phyloP scores from a whole-genome alignment of 2,329 filamentous ascomycete genomes.

The Aspergillus fischeri region DNA sequence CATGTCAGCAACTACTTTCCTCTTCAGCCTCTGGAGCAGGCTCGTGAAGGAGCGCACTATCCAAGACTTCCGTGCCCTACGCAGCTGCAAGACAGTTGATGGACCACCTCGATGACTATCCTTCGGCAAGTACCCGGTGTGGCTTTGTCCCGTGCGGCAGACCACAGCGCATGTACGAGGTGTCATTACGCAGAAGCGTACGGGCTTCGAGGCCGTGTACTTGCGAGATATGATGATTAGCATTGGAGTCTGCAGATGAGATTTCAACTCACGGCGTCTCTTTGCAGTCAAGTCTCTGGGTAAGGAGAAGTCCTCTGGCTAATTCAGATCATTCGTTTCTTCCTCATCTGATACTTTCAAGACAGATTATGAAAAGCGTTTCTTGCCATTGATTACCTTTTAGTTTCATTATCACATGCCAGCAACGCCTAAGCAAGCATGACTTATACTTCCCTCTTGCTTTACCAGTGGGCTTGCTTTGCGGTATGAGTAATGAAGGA shows the following conservation, averaged over 20 bases:
- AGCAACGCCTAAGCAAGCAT: too few species aligned
- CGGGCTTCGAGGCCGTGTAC: background rate
- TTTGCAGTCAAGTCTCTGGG: too few species aligned
- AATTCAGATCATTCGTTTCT: too few species aligned
- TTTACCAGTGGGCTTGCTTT: too few species aligned
- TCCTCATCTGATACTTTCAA: too few species aligned
- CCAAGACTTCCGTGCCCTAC: slow-evolving; percentile 59
- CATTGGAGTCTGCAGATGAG: background rate
- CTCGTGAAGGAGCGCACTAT: slow-evolving; percentile 49
- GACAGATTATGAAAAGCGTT: too few species aligned
- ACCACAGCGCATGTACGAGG: slow-evolving; percentile 3
- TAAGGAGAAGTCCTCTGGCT: too few species aligned
- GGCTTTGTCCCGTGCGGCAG: slow-evolving; percentile 52
- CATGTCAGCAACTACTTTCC: background rate
- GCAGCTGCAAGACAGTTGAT: slow-evolving; percentile 50
- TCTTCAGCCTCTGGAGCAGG: background rate
- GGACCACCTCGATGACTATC: slow-evolving; percentile 43
- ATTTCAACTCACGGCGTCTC: too few species aligned
- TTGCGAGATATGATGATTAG: background rate
- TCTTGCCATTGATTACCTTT: too few species aligned
- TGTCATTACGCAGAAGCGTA: slow-evolving; percentile 13
- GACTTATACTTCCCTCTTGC: too few species aligned
- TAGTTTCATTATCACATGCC: too few species aligned
- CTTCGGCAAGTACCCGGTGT: slow-evolving; percentile 53
- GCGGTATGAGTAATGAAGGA: too few species aligned